Percentiles rank a stretch among this genome's conserved stretches.
phyloP scores from a whole-genome alignment of 2,329 filamentous ascomycete species.

The Didymella pomorum region DNA sequence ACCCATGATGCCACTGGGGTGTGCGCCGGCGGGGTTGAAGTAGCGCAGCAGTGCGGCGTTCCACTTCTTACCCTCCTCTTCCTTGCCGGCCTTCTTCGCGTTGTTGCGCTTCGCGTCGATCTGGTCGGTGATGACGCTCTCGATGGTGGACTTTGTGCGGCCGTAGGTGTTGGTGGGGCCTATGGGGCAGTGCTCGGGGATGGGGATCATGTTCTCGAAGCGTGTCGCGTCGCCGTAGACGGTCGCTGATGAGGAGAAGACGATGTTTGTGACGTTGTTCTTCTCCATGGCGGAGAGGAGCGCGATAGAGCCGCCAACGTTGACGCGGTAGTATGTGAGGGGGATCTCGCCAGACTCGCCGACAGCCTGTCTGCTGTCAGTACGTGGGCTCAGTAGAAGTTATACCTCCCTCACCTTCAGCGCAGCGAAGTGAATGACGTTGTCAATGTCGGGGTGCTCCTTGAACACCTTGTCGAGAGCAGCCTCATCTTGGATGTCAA shows the following conservation, averaged over 20 bases:
- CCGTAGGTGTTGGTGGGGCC: slow-evolving; percentile 98
- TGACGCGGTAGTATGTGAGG: slow-evolving; percentile 97
- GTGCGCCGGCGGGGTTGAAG: slow-evolving; percentile 96
- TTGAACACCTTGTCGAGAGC: slow-evolving; percentile 86
- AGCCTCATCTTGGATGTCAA: slow-evolving; percentile 86
- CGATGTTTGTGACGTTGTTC: slow-evolving; percentile 93
- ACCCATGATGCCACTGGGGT: slow-evolving; percentile 96
- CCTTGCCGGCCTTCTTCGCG: slow-evolving; percentile 73
- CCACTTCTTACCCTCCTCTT: slow-evolving; percentile 75
- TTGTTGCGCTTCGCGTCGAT: slow-evolving; percentile 87
- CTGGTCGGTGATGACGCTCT: slow-evolving; percentile 89
- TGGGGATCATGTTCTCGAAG: slow-evolving; percentile 97
- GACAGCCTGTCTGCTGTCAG: slow-evolving; percentile 71
- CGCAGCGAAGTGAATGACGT: slow-evolving; percentile 97
- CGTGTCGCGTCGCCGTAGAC: slow-evolving; percentile 98
- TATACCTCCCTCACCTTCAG: slow-evolving; percentile 74
- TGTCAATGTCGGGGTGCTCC: slow-evolving; percentile 92
- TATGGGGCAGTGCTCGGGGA: slow-evolving; percentile 94
- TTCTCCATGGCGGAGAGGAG: slow-evolving; percentile 87
- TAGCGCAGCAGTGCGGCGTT: slow-evolving; percentile 93
- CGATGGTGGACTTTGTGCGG: slow-evolving; percentile 92
- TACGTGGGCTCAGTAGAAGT: background rate
- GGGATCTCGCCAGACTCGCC: slow-evolving; percentile 94
- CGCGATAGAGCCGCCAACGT: slow-evolving; percentile 89
- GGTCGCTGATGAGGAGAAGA: slow-evolving; percentile 97